phyloP scores from a whole-genome alignment of 768 basidiomycete species.

The Psilocybe azurescens region DNA sequence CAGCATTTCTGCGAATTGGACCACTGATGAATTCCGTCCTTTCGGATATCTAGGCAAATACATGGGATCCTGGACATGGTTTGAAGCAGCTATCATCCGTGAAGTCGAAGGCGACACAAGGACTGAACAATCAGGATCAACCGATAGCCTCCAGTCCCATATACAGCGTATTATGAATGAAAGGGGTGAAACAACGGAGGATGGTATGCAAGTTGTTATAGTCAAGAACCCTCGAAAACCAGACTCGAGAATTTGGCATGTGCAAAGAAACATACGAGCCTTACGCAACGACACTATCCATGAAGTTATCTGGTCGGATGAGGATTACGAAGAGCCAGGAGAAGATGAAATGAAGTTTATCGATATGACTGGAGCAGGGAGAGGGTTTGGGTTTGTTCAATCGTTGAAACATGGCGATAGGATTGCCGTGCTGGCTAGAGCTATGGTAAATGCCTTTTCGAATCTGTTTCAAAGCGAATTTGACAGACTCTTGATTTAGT shows the following conservation, averaged over 20 bases:
- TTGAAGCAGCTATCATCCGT: slow-evolving; percentile 7
- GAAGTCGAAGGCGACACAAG: neutral
- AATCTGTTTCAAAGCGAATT: neutral
- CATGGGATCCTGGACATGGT: slow-evolving; percentile 12
- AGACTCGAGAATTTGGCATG: slow-evolving; percentile 6
- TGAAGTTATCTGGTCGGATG: slow-evolving; percentile 12
- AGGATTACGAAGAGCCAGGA: neutral
- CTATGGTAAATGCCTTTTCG: neutral
- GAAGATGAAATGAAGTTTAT: slow-evolving; percentile 6
- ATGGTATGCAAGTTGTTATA: neutral
- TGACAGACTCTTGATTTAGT: neutral
- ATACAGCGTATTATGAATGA: neutral
- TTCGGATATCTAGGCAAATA: slow-evolving; percentile 2
- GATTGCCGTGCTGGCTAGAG: slow-evolving; percentile 12
- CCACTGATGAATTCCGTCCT: neutral
- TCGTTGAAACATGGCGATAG: slow-evolving; percentile 5
- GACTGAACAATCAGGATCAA: neutral
- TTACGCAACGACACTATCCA: neutral
- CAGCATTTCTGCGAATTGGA: neutral
- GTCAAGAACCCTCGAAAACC: slow-evolving; percentile 1
- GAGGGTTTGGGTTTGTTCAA: slow-evolving; percentile 7
- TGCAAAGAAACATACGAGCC: slow-evolving; percentile 15
- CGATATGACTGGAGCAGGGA: slow-evolving; percentile 14
- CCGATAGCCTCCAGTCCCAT: neutral
- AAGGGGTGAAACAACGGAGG: neutral